Base-by-base conservation (phyloP, 148 eudicot species). In the Chenopodium suecicum region DNA sequence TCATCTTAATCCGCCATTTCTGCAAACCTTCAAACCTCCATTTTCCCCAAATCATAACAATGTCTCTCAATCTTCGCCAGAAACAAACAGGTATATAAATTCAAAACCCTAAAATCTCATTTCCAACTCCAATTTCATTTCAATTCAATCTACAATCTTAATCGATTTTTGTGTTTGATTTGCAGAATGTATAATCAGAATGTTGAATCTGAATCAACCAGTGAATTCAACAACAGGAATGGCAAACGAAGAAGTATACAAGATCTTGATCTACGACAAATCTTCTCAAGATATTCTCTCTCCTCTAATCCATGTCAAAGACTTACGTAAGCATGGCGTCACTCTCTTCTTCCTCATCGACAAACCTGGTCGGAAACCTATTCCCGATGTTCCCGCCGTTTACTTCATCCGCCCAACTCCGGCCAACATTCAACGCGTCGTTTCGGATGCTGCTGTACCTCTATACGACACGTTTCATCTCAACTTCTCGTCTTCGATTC, bases 131-230 rank as follows among this genome's bases (percentile, higher is more conserved):
- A 41, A 63, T 71, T 32, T 54, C 11, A 10, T 34, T 29, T 20
- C 13, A 54, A 76, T 80, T 70, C 14, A 27, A 70, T 54, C 72
- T n/a, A 58, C 14, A 32, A 27, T 79, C 70, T 20, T 50, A 67
- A 58, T 47, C 56, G 72, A 14, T 27, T 14, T 70, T 27, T 65
- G 32, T 60, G 58, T 76, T 50, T 72, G 27, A 60, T n/a, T 29
- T 77, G 70, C 94, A 95, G 98, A 95, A 75, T 92, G 97, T 87
- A 89, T 95, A 80, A 87, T 89, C 71, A 91, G 97, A 70, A 92
- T 95, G 98, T 74, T 95, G 85, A 95, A 95, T 85, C 93, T 95
- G 79, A 95, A 95, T 78, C 98, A 95, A 73, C 93, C 97, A 31
- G 89, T 95, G 77, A 91, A 86, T 73, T 23, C 90, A 3, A 78